Percentiles rank a stretch among this genome's conserved stretches.
phyloP scores from a whole-genome alignment of 2,329 filamentous ascomycete species.

The Paradendryphiella salina region DNA sequence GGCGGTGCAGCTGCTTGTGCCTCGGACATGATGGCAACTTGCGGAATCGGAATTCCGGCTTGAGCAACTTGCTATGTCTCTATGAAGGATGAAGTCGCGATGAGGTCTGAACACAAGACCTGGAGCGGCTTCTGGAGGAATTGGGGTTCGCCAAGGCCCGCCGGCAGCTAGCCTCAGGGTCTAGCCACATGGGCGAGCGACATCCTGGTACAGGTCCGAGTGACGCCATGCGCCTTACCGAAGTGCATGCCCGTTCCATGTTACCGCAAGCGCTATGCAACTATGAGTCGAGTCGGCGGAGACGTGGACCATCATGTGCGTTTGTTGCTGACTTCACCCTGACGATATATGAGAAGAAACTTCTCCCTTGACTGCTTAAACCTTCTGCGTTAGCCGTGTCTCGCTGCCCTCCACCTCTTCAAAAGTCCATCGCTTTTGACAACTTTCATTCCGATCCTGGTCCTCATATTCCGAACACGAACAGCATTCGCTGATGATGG shows the following conservation, averaged over 20 bases:
- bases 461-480: constrained; percentile 13
- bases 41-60: constrained; percentile 14
- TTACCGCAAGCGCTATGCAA: neutral
- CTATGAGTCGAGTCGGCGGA: constrained; percentile 14
- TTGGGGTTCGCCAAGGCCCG: constrained; percentile 10
- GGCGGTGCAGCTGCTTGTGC: constrained; percentile 24
- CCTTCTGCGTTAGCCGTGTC: neutral
- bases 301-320: neutral
- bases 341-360: neutral
- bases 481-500: constrained; percentile 23
- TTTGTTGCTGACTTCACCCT: neutral
- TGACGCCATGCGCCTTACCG: constrained; percentile 22
- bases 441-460: constrained; percentile 15
- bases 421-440: constrained; percentile 5
- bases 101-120: constrained; percentile 13
- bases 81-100: constrained; percentile 1
- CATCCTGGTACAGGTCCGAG: constrained; percentile 9
- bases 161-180: constrained; percentile 14
- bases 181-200: constrained; percentile 22
- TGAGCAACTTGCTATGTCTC: constrained; percentile 10
- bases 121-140: constrained; percentile 5
- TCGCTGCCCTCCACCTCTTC: constrained; percentile 6
- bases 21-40: constrained; percentile 37
- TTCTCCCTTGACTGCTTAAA: neutral
- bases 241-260: constrained; percentile 5